Evolutionary conservation across 768 basidiomycete genomes (phyloP).

Genomic region (Boletus rex-veris): DNA sequence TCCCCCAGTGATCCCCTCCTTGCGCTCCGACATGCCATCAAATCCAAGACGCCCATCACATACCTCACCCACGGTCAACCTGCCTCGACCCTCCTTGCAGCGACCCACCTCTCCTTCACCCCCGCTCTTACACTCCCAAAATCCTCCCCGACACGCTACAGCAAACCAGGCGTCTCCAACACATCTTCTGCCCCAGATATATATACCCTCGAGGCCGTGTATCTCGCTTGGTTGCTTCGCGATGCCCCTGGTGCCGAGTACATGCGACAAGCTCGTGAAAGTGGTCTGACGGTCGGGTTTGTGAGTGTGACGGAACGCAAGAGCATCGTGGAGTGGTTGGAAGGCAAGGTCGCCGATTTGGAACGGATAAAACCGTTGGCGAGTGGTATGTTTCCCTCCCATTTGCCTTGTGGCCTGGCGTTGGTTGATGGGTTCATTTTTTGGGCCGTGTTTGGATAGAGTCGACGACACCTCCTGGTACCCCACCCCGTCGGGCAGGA

Average conservation of each 20-base stretch:
- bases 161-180: slow-evolving; percentile 50
- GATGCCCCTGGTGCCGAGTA: slow-evolving; percentile 82
- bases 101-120: slow-evolving; percentile 63
- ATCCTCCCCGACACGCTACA: slow-evolving; percentile 72
- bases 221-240: slow-evolving; percentile 76
- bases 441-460: neutral
- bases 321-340: slow-evolving; percentile 81
- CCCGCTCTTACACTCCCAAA: slow-evolving; percentile 59
- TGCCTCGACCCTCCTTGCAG: slow-evolving; percentile 47
- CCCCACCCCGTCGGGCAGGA: slow-evolving; percentile 23
- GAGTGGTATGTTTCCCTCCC: slow-evolving; percentile 14
- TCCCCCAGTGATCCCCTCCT: slow-evolving; percentile 42
- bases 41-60: slow-evolving; percentile 46
- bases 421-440: neutral
- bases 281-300: slow-evolving; percentile 67
- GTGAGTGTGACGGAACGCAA: slow-evolving; percentile 88
- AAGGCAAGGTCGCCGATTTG: slow-evolving; percentile 42
- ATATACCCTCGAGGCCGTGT: slow-evolving; percentile 77
- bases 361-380: slow-evolving; percentile 25
- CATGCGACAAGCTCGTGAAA: slow-evolving; percentile 78
- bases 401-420: neutral
- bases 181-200: slow-evolving; percentile 44
- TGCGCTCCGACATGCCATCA: slow-evolving; percentile 61
- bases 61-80: slow-evolving; percentile 41
- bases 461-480: neutral